These are phyloP conservation scores for Sideroxylon spinosum DNA, from an alignment of 179 eudicot species.

Conservation along the genomic window DNA sequence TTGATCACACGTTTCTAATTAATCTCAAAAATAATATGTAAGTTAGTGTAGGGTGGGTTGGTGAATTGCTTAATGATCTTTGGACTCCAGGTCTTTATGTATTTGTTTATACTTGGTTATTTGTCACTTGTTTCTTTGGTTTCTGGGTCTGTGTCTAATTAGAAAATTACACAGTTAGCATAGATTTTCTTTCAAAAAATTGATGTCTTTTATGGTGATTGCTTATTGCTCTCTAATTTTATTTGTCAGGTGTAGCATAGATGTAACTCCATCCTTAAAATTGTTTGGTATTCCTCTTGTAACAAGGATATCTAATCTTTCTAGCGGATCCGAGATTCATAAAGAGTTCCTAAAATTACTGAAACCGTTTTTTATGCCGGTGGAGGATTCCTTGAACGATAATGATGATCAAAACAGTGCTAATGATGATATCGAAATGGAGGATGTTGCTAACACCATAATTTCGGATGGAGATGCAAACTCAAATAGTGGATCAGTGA, in stretches of 20 bases:
- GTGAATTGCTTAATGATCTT: not conserved
- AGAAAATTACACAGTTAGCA: not conserved
- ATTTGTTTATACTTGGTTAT: not conserved
- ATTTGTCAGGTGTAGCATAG: constrained; percentile 24
- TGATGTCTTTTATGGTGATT: not conserved
- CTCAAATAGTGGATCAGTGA: constrained; percentile 31
- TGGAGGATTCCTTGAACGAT: constrained; percentile 29
- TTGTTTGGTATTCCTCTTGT: constrained; percentile 71
- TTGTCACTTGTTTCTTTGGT: not conserved
- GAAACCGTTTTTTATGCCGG: constrained; percentile 39
- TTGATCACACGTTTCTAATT: not conserved
- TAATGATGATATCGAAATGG: constrained; percentile 36
- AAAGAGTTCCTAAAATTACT: constrained; percentile 45
- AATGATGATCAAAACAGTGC: constrained; percentile 32
- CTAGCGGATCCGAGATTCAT: constrained; percentile 45
- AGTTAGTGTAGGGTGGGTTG: not conserved
- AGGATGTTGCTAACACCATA: constrained; percentile 23
- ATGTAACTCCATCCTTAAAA: constrained; percentile 18
- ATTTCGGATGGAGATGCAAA: constrained; percentile 32
- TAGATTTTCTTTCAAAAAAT: not conserved
- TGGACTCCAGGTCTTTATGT: not conserved
- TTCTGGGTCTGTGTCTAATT: constrained; percentile 1
- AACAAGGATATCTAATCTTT: constrained; percentile 41
- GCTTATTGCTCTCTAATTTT: constrained; percentile 10
- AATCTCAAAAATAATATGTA: not conserved